Base-by-base conservation (phyloP, 129 eudicot genomes). In the Pittosporum tobira region DNA sequence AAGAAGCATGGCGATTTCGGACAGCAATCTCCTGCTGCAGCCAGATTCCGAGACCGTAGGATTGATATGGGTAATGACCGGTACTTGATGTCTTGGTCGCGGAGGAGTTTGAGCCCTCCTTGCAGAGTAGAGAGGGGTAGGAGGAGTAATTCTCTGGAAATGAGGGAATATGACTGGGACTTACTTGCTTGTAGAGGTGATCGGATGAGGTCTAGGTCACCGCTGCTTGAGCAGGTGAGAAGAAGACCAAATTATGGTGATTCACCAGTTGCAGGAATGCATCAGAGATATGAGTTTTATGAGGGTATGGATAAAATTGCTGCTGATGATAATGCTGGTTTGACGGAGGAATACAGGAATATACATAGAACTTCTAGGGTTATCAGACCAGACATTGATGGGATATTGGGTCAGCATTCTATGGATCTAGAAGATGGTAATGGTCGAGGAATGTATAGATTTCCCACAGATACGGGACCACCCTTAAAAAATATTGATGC, bases 81-180 rank as follows among this genome's bases (percentile, higher is more conserved):
- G 14, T 76, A 64, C 63, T 19, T 68, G 22, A 30, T 46, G 68
- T 29, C 62, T 53, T 54, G 75, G 19, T 70, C 83, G 13, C 5
- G 40, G 63, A 52, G 63, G 57, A 51, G 61, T 61, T 47, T 52
- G 49, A 80, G 71, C 57, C 79, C 79, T 8, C 49, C 70, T 14
- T 43, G 79, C 2, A 62, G 67, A 23, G 28, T 68, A 19, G 38
- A 61, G 54, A 59, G 68, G 51, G 66, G 51, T 25, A 62, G 62
- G 45, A 69, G 83, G 73, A 61, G 73, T 38, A 18, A 21, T 58
- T 70, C 67, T 0, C 2, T 77, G 59, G 84, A 73, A 21, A 78
- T 77, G 64, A 69, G 73, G 64, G 65, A 63, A 5, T 52, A 24
- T 62, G 43, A 19, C 20, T 59, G 71, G 64, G 71, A 64, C 48